Percentiles rank a stretch among this genome's conserved stretches.
These are phyloP conservation scores for Lobosporangium transversale DNA, from an alignment of 192 early-diverging fungal genomes.

Conservation along the genomic window DNA sequence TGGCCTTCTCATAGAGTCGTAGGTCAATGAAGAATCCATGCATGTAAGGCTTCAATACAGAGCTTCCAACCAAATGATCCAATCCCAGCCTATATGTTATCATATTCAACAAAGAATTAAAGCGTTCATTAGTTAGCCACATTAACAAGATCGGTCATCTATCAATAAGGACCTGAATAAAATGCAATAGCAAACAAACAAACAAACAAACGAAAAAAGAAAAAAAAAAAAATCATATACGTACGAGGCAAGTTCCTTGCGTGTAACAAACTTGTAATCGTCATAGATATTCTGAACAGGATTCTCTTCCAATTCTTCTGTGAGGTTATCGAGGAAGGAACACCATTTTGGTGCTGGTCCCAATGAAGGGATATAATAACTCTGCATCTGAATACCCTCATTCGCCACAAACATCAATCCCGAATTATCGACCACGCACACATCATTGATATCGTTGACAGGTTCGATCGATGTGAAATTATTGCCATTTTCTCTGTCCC, in stretches of 20 bases:
- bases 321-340: conserved; percentile 95
- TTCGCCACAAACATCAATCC: conserved; percentile 92
- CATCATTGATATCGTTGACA: conserved; percentile 92
- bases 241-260: conserved; percentile 80
- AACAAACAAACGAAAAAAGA: neutral
- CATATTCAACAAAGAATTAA: neutral
- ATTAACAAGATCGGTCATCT: no score
- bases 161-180: no score
- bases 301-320: conserved; percentile 93
- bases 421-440: conserved; percentile 80
- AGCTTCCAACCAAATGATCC: conserved; percentile 92
- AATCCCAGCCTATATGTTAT: conserved; percentile 75
- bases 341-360: conserved; percentile 95
- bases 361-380: conserved; percentile 91
- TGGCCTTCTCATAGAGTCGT: conserved; percentile 95
- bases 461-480: conserved; percentile 94
- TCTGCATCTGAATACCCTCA: conserved; percentile 92
- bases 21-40: conserved; percentile 99
- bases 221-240: conserved; percentile 1
- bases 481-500: conserved; percentile 86
- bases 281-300: conserved; percentile 89
- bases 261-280: conserved; percentile 97
- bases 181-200: no score
- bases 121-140: neutral
- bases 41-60: conserved; percentile 96